These are phyloP conservation scores for Coemansia sp. DNA, from an alignment of 192 early-diverging fungal species.

Conservation along the genomic window DNA sequence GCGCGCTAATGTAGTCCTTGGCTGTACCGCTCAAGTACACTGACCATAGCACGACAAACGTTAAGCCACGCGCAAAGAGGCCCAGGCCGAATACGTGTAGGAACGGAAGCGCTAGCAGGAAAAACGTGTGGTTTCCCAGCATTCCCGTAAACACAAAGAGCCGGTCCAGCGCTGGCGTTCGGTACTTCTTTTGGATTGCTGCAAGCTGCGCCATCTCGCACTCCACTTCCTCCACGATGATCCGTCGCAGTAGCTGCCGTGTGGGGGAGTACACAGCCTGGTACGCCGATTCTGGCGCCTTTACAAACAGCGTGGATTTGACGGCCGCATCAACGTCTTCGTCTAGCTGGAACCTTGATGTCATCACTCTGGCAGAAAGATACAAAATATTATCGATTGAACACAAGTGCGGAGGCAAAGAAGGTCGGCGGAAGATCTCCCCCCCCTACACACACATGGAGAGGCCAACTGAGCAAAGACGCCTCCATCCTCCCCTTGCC, in stretches of 20 bases:
- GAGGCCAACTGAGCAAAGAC: background rate
- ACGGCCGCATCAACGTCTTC: slow-evolving; percentile 37
- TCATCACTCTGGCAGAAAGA: slow-evolving; percentile 15
- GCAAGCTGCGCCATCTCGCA: slow-evolving; percentile 45
- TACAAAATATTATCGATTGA: slow-evolving; percentile 15
- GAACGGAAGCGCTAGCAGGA: slow-evolving; percentile 78
- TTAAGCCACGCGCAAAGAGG: slow-evolving; percentile 60
- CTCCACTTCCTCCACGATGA: slow-evolving; percentile 42
- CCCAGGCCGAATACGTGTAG: slow-evolving; percentile 81
- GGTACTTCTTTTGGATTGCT: slow-evolving; percentile 35
- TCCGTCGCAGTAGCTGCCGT: slow-evolving; percentile 27
- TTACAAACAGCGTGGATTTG: slow-evolving; percentile 15
- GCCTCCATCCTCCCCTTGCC: background rate
- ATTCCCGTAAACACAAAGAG: slow-evolving; percentile 73
- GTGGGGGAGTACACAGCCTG: slow-evolving; percentile 44
- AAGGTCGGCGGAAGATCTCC: background rate
- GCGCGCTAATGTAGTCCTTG: slow-evolving; percentile 85
- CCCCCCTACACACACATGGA: background rate
- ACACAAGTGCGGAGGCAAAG: slow-evolving; percentile 12
- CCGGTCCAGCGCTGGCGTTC: slow-evolving; percentile 58
- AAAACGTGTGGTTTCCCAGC: slow-evolving; percentile 89
- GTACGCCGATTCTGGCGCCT: slow-evolving; percentile 44
- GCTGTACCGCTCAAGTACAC: slow-evolving; percentile 52
- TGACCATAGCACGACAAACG: slow-evolving; percentile 54
- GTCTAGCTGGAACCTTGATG: slow-evolving; percentile 52